Percentiles rank a stretch among this genome's conserved stretches.
Evolutionary conservation across 73 alveolate species (phyloP).

Genomic region (Tetrahymena borealis): DNA sequence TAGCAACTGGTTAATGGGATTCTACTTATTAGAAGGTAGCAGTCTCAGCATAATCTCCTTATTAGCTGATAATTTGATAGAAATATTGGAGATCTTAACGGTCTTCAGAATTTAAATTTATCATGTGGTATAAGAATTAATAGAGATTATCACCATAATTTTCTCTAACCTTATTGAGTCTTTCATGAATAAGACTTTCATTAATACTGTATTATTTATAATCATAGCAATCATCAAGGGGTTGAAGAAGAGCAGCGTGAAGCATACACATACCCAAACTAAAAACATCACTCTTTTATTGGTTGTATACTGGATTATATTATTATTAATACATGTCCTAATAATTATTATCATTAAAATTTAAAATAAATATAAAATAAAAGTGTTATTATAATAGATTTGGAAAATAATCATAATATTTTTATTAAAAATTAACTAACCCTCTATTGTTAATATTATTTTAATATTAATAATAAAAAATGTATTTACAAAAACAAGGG

Average conservation of each 20-base stretch:
- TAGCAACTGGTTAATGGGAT: neutral
- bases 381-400: neutral
- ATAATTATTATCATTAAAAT: neutral
- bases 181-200: neutral
- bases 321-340: neutral
- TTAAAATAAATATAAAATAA: neutral
- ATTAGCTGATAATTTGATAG: neutral
- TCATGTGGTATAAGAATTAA: neutral
- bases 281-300: constrained; percentile 34
- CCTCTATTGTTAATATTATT: too few relatives aligned
- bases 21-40: neutral
- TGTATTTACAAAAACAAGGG: too few relatives aligned
- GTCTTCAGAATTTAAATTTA: neutral
- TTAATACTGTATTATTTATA: neutral
- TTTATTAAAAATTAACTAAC: neutral
- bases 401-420: neutral
- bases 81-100: neutral
- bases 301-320: constrained; percentile 17
- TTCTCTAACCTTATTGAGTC: neutral
- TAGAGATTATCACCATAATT: neutral
- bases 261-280: constrained; percentile 41
- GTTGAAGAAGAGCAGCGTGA: constrained; percentile 5
- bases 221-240: constrained; percentile 37
- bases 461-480: neutral
- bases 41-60: neutral